These are phyloP conservation scores for Protostelium mycophagum DNA, from an alignment of 78 protist species.

Conservation along the genomic window DNA sequence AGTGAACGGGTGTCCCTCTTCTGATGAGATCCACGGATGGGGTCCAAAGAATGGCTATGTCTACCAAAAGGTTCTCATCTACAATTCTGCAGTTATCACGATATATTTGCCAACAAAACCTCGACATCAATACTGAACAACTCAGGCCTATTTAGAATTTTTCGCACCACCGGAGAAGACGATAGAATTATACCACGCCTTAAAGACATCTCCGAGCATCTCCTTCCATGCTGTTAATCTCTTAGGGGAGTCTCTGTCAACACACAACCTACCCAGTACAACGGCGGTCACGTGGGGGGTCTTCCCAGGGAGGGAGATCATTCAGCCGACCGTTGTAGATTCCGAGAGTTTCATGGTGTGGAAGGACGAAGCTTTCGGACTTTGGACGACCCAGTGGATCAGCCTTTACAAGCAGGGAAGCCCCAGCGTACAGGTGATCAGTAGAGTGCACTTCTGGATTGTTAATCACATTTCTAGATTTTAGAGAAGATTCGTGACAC, in stretches of 20 bases:
- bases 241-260: conserved; percentile 30
- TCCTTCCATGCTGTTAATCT: conserved; percentile 73
- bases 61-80: conserved; percentile 86
- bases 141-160: conserved; percentile 85
- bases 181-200: background rate
- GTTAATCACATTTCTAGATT: background rate
- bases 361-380: conserved; percentile 90
- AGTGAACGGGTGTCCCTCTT: conserved; percentile 82
- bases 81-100: too few species aligned
- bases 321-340: conserved; percentile 95
- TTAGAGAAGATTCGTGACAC: conserved; percentile 56
- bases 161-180: conserved; percentile 70
- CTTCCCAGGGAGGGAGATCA: conserved; percentile 89
- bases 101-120: background rate
- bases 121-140: background rate
- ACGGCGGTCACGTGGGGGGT: conserved; percentile 96
- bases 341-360: conserved; percentile 75
- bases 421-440: background rate
- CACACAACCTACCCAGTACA: conserved; percentile 22
- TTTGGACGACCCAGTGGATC: conserved; percentile 81
- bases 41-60: conserved; percentile 89
- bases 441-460: background rate
- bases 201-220: conserved; percentile 49
- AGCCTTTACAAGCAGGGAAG: conserved; percentile 27
- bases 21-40: conserved; percentile 88